Conservation (phyloP, 169 alveolate species). For the Perkinsus marinus region DNA sequence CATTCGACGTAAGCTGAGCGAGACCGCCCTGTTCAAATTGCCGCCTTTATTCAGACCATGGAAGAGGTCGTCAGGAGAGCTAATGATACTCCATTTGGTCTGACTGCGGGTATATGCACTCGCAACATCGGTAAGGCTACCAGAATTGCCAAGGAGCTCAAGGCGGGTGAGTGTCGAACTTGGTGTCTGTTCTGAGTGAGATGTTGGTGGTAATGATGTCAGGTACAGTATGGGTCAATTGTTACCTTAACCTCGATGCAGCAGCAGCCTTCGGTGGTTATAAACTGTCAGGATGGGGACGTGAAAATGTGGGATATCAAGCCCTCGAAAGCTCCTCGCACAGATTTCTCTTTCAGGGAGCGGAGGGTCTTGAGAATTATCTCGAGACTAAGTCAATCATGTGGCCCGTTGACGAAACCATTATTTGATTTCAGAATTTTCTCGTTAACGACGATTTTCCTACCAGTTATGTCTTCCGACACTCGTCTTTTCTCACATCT, state of each 20-base stretch:
- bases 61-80: conserved; percentile 64
- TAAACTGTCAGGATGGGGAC: conserved; percentile 59
- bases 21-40: too few relatives aligned
- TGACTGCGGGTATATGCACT: conserved; percentile 63
- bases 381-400: conserved; percentile 6
- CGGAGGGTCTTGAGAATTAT: conserved; percentile 5
- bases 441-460: neutral
- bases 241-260: conserved; percentile 28
- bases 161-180: conserved; percentile 16
- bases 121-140: conserved; percentile 42
- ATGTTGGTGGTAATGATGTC: conserved; percentile 8
- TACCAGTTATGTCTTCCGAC: too few relatives aligned
- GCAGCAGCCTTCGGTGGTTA: conserved; percentile 69
- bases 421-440: neutral
- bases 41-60: conserved; percentile 8
- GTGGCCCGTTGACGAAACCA: neutral
- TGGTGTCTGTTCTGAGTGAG: neutral
- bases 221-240: conserved; percentile 55
- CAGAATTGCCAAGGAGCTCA: conserved; percentile 31
- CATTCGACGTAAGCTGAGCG: conserved; percentile 32
- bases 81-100: conserved; percentile 60
- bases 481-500: too few relatives aligned
- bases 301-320: neutral
- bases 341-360: too few relatives aligned
- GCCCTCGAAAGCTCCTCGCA: too few relatives aligned